Conservation (phyloP, 2,329 filamentous ascomycete genomes). For the Ophiocordyceps camponoti-floridani region DNA sequence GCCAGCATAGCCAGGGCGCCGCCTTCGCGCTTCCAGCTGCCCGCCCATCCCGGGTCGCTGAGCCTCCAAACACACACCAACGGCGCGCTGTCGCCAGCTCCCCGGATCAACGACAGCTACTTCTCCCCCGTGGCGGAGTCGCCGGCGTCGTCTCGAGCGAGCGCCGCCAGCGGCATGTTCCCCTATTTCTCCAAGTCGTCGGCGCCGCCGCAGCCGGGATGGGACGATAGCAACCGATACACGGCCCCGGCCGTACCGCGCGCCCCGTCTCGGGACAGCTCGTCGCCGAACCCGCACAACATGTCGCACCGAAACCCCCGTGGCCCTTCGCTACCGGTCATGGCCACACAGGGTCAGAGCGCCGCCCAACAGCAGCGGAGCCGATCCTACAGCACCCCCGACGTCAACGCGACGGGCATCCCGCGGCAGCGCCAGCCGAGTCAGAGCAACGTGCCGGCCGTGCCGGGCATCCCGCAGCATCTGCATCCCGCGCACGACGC, state of each 20-base stretch:
- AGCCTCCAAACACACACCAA: constrained; percentile 46
- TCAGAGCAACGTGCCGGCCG: constrained; percentile 42
- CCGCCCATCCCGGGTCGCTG: constrained; percentile 36
- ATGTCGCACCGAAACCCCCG: constrained; percentile 48
- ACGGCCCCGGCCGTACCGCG: constrained; percentile 77
- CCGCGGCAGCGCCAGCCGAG: constrained; percentile 37
- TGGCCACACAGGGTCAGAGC: constrained; percentile 38
- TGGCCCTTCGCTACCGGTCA: constrained; percentile 63
- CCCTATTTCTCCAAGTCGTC: constrained; percentile 48
- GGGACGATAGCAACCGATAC: constrained; percentile 66
- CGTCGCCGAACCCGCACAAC: constrained; percentile 46
- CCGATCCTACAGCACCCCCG: constrained; percentile 86
- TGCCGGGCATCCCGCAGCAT: constrained; percentile 61
- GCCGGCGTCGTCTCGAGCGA: constrained; percentile 57
- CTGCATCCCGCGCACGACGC: constrained; percentile 42
- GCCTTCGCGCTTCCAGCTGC: constrained; percentile 55
- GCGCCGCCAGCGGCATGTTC: constrained; percentile 60
- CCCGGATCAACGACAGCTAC: constrained; percentile 61
- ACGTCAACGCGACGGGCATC: constrained; percentile 59
- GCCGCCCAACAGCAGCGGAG: constrained; percentile 51
- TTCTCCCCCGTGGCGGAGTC: constrained; percentile 80
- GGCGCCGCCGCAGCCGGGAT: constrained; percentile 48
- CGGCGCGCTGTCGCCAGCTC: constrained; percentile 38
- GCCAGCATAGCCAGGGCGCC: constrained; percentile 39
- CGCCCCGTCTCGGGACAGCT: constrained; percentile 60